Conservation (phyloP, 1,284 basidiomycete species). For the Tilletia caries region DNA sequence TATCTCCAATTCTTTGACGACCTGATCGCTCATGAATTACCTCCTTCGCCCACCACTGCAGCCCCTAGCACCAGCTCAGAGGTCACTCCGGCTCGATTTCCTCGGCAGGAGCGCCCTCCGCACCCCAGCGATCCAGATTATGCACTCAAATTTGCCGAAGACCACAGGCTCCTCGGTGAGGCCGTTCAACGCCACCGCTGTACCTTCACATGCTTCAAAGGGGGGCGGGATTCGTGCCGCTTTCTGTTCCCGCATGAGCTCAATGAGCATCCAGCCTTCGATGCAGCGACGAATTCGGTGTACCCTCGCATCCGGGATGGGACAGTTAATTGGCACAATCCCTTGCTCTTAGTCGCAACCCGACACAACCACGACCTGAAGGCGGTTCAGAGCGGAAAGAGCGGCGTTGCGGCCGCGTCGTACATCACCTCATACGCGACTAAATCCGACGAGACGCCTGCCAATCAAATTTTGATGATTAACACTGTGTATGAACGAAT, state of each 20-base stretch:
- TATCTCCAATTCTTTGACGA: not conserved
- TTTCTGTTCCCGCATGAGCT: not conserved
- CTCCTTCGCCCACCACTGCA: not conserved
- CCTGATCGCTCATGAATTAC: not conserved
- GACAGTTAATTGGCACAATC: not conserved
- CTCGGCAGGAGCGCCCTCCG: not conserved
- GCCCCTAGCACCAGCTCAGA: no score
- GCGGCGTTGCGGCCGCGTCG: not conserved
- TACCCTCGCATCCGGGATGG: not conserved
- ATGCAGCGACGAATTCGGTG: not conserved
- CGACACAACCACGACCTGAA: not conserved
- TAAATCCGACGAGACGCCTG: not conserved
- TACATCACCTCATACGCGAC: not conserved
- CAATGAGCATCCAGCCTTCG: not conserved
- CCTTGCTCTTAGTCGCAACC: not conserved
- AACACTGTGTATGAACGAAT: not conserved
- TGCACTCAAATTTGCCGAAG: not conserved
- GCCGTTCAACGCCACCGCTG: not conserved
- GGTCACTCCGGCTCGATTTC: not conserved
- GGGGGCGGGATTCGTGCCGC: not conserved
- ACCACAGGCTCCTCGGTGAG: not conserved
- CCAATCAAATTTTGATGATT: not conserved
- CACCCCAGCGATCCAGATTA: not conserved
- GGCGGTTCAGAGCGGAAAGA: not conserved
- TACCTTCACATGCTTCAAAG: not conserved